Evolutionary conservation across 2,329 filamentous ascomycete genomes (phyloP), one percentile per base, ranked within the genome.

Genomic region (Fusarium sacchari): DNA sequence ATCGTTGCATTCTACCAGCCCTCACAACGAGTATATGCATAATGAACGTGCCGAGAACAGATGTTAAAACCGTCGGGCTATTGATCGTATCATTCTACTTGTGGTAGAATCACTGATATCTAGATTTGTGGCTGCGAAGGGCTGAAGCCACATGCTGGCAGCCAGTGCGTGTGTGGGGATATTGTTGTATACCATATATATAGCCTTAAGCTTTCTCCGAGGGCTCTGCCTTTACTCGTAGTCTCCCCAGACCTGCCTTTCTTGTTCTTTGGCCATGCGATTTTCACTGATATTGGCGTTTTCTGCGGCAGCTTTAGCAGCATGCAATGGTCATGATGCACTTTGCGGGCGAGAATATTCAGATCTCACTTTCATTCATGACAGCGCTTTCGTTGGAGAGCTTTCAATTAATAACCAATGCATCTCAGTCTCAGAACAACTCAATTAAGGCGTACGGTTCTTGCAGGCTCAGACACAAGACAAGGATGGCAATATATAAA

Each of bases 401-500:
- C 76, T 86, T 14, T 84, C 85, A 3, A 81, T 85, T 64, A 82
- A 91, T 67, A 91, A 92, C 80, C 91, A 93, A 78, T 87, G 88
- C 69, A 84, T 90, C 57, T 85, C 87, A 10, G 86, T 91, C 30
- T 86, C 86, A 30, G 81, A 83, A 5, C 91, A 93, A 77, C 84
- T 93, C 15, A 81, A 88, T 58, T 82, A 88, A 37, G 91, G 91
- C 22, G 86, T 93, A 44, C 88, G 91, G 28, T 90, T 90, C 72
- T 81, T 93, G 18, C 88, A 91, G 76, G 89, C 86, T 32, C 91
- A 93, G 80, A 90, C 90, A 6, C 91, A 91, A 76, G 81, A 86
- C 42, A 80, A 85, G 59, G 81, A 85, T 61, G 86, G 85, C 32
- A 80, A 79, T 4, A 85, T 92, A 49, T 83, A 90, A 73, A 83